Conservation (phyloP, 2,329 filamentous ascomycete species). For the Sarocladium kiliense region DNA sequence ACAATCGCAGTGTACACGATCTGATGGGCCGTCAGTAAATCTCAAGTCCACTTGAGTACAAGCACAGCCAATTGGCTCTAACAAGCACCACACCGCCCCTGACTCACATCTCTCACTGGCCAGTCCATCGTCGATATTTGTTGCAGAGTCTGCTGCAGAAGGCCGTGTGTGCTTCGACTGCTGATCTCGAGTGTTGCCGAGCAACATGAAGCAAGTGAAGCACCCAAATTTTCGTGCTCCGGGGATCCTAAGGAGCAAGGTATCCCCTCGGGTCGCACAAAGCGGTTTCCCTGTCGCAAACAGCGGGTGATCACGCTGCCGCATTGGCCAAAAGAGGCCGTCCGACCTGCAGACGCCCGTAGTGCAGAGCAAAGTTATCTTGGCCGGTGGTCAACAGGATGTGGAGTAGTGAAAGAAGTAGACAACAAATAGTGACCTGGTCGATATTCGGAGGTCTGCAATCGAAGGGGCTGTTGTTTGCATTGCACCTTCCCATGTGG, state of each 20-base stretch:
- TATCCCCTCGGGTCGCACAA: neutral
- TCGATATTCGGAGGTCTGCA: too few species aligned
- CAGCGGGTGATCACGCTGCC: neutral
- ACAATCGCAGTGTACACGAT: conserved; percentile 82
- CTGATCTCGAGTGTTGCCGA: neutral
- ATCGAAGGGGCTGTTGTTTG: too few species aligned
- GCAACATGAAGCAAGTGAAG: neutral
- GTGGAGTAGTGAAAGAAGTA: too few species aligned
- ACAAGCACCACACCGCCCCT: neutral
- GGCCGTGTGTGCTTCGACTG: too few species aligned
- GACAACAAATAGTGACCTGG: too few species aligned
- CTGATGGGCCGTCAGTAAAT: conserved; percentile 77
- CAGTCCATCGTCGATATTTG: conserved; percentile 29
- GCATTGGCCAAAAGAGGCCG: too few species aligned
- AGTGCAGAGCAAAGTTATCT: neutral
- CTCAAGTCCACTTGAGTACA: conserved; percentile 28
- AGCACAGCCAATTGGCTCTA: neutral
- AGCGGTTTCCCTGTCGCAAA: neutral
- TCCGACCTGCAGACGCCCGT: neutral
- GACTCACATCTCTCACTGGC: conserved; percentile 41
- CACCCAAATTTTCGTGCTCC: too few species aligned
- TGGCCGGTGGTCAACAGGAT: too few species aligned
- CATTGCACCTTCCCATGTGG: too few species aligned
- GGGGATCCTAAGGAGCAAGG: too few species aligned
- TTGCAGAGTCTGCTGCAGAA: neutral